Evolutionary conservation across 257 asterid species (phyloP), one percentile per base, ranked within the genome.

Genomic region (Primulina huaijiensis): DNA sequence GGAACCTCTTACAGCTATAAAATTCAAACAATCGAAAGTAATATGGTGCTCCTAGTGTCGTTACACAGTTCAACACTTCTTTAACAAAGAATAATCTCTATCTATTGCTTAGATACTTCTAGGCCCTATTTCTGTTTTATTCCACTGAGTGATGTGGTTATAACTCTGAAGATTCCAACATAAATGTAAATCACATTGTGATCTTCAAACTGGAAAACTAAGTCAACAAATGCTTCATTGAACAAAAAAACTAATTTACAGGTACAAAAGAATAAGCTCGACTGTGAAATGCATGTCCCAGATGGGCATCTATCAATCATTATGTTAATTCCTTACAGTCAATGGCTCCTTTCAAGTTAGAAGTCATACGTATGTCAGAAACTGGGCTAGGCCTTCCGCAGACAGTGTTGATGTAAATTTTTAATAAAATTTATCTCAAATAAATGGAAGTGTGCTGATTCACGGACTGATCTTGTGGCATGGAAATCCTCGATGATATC

Each of bases 381-480:
- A 62, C 21, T 58, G 52, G 67, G 65, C n/a, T 52, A 25, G 66
- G 16, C 23, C 61, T 72, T 67, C 72, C 19, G 59, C 64, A 57
- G 65, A 55, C 7, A 30, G 29, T 16, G 60, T 65, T 20, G 7
- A 57, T 10, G 20, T 16, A 56, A 31, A 11, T 62, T 38, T 43
- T 46, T 46, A 16, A 46, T 27, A 65, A 58, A 65, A 52, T 10
- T 55, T 19, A 68, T 19, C 27, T 38, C 56, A n/a, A 30, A 57
- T 59, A 63, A 62, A n/a, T 67, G 21, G 53, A 62, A 68, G 96
- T 86, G 75, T 93, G 93, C 81, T 89, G 93, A 76, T 80, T 77
- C 80, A 90, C 85, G 50, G 79, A 72, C 65, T 82, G 83, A 78
- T 86, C 96, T 53, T 79, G 84, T 64, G 87, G 73, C 37, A 64